Percentiles rank a stretch among this genome's conserved stretches.
Evolutionary conservation across 2,329 filamentous ascomycete species (phyloP).

Genomic region (Catunica adiposa): DNA sequence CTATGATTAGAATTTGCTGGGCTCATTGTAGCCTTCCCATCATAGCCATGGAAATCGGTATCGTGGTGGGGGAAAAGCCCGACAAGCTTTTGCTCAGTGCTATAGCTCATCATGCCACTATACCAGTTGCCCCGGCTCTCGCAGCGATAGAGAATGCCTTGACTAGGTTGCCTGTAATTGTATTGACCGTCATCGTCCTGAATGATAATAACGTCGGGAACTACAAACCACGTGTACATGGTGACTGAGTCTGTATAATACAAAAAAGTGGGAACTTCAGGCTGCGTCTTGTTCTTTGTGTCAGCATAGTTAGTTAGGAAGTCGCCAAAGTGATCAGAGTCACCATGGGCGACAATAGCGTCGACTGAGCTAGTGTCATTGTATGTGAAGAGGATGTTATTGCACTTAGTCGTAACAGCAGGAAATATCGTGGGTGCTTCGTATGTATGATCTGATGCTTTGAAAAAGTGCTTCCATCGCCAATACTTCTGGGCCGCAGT

Average conservation of each 20-base stretch:
- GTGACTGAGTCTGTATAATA: too few relatives aligned
- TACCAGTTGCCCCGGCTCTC: not conserved
- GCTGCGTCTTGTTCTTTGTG: too few relatives aligned
- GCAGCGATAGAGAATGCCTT: not conserved
- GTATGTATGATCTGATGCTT: constrained; percentile 1
- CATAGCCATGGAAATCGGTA: not conserved
- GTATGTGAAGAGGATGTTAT: too few relatives aligned
- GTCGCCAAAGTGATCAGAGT: too few relatives aligned
- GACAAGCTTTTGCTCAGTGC: not conserved
- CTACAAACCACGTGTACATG: too few relatives aligned
- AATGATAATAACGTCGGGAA: too few relatives aligned
- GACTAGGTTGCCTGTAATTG: too few relatives aligned
- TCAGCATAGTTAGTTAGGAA: too few relatives aligned
- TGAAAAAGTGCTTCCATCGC: not conserved
- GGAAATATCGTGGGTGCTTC: not conserved
- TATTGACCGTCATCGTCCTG: too few relatives aligned
- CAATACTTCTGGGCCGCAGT: not conserved
- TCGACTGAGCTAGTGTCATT: not conserved
- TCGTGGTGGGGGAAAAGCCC: not conserved
- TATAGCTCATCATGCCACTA: not conserved
- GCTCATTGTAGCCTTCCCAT: too few relatives aligned
- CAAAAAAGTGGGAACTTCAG: too few relatives aligned
- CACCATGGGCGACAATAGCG: not conserved
- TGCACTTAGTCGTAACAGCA: not conserved
- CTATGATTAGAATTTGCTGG: too few relatives aligned